phyloP scores from a whole-genome alignment of 176 grass and related monocot genomes.

The Carex cristatella region DNA sequence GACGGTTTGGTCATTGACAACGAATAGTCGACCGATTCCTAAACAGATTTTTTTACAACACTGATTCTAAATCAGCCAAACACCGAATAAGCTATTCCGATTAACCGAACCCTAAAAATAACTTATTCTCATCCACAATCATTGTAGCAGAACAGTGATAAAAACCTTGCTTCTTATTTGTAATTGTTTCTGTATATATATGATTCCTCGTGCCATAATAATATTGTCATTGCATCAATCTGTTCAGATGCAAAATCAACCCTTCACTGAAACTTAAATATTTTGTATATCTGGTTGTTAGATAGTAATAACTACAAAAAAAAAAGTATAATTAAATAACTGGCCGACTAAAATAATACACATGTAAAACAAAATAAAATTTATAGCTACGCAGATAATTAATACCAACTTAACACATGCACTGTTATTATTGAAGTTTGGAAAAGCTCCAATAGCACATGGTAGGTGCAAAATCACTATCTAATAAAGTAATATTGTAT shows the following conservation, averaged over 20 bases:
- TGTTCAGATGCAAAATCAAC: neutral
- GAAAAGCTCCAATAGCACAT: conserved; percentile 4
- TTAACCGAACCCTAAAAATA: no score
- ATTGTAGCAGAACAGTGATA: neutral
- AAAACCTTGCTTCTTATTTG: neutral
- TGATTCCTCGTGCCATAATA: neutral
- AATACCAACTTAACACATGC: neutral
- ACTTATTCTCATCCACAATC: neutral
- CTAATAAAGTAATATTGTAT: no score
- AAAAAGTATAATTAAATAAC: neutral
- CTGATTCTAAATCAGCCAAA: no score
- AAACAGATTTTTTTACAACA: no score
- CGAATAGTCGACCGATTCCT: no score
- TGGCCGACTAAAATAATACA: neutral
- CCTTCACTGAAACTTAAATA: neutral
- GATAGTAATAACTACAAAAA: neutral
- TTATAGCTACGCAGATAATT: neutral
- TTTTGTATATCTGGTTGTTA: neutral
- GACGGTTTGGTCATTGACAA: no score
- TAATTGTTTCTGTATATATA: neutral
- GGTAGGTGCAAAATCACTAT: neutral
- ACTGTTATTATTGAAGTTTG: conserved; percentile 6
- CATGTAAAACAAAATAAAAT: neutral
- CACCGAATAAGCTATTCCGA: no score
- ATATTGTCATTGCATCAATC: neutral